A percentile compares a stretch with the other conserved stretches of the same genome.
Evolutionary conservation across 78 protist genomes (phyloP).

Genomic region (Planoprotostelium fungivorum): DNA sequence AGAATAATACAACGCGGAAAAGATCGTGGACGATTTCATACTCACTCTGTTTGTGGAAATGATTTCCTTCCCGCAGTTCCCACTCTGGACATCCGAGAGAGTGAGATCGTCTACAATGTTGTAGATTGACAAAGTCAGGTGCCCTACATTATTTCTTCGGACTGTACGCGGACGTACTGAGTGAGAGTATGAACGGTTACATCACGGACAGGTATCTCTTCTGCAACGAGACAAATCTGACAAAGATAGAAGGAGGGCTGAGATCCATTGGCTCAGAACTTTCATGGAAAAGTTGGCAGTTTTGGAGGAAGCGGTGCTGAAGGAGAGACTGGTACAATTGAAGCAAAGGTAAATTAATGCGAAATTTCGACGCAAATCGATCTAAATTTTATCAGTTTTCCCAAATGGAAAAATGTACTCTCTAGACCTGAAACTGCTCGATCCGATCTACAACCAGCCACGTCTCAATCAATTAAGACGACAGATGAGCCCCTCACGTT

Average conservation of each 20-base stretch:
- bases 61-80: constrained; percentile 92
- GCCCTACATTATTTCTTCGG: background rate
- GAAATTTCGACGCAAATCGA: background rate
- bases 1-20: constrained; percentile 38
- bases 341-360: background rate
- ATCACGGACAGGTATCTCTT: background rate
- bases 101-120: background rate
- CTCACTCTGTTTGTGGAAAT: constrained; percentile 85
- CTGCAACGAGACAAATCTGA: background rate
- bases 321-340: background rate
- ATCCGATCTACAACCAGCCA: too few relatives aligned
- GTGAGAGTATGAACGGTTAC: background rate
- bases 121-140: background rate
- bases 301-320: background rate
- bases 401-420: background rate
- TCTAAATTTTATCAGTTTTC: background rate
- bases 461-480: too few relatives aligned
- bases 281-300: background rate
- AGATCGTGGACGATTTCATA: constrained; percentile 74
- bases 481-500: too few relatives aligned
- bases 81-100: constrained; percentile 60
- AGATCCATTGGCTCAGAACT: background rate
- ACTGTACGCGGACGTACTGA: background rate
- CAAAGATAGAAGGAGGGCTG: background rate
- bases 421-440: too few relatives aligned